Conservation (phyloP, 306 rosid species). For the Sicyos edulis region DNA sequence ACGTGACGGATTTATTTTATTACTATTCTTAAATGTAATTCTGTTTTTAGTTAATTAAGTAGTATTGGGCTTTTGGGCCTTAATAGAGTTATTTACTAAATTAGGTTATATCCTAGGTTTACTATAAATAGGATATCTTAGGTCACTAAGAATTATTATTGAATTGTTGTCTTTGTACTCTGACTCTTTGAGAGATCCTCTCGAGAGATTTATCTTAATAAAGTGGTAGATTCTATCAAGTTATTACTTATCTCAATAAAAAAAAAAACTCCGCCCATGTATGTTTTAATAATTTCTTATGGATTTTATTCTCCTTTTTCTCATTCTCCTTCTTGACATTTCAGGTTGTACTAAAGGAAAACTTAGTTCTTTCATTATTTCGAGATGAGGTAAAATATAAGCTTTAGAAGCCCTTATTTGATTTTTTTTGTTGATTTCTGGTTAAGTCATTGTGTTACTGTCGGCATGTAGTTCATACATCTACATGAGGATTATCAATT, state of each 20-base stretch:
- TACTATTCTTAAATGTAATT: too few species aligned
- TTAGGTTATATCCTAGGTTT: too few species aligned
- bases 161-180: too few species aligned
- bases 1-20: too few species aligned
- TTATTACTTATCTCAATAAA: background rate
- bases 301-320: slow-evolving; percentile 20
- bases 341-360: slow-evolving; percentile 95
- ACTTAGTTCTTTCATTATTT: slow-evolving; percentile 74
- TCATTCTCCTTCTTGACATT: slow-evolving; percentile 20
- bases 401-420: slow-evolving; percentile 12
- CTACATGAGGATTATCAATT: slow-evolving; percentile 91
- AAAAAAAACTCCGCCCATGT: background rate
- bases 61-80: too few species aligned
- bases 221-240: too few species aligned
- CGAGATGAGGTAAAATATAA: slow-evolving; percentile 73
- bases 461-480: slow-evolving; percentile 56
- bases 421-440: slow-evolving; percentile 19
- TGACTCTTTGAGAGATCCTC: too few species aligned
- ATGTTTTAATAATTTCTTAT: slow-evolving; percentile 9
- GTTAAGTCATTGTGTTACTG: slow-evolving; percentile 17
- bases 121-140: too few species aligned
- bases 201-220: too few species aligned
- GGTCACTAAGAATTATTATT: too few species aligned
- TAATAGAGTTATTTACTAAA: too few species aligned
- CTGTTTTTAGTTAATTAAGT: too few species aligned